Evolutionary conservation across 139 green algal genomes (phyloP).

Genomic region (Coccomyxa sp.): DNA sequence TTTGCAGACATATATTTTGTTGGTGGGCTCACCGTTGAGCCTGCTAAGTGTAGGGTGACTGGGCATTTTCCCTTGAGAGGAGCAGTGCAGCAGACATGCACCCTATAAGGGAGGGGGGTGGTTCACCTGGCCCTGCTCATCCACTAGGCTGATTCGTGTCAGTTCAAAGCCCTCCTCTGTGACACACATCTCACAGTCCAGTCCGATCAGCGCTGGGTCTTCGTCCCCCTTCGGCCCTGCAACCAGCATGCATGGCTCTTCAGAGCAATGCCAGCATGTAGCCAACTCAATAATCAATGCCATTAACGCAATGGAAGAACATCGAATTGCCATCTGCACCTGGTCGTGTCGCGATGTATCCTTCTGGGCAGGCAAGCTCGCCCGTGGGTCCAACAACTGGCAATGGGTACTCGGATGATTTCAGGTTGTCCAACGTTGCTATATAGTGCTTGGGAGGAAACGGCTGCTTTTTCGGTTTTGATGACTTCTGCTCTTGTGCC

Average conservation of each 20-base stretch:
- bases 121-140: slow-evolving; percentile 29
- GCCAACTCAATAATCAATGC: neutral
- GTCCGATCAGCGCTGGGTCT: slow-evolving; percentile 40
- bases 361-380: slow-evolving; percentile 21
- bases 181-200: slow-evolving; percentile 90
- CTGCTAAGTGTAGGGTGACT: too few species aligned
- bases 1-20: neutral
- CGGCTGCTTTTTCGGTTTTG: slow-evolving; percentile 6
- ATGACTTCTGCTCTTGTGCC: slow-evolving; percentile 5
- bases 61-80: too few species aligned
- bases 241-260: neutral
- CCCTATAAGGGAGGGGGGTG: too few species aligned
- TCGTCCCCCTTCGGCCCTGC: slow-evolving; percentile 2
- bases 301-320: neutral
- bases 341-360: slow-evolving; percentile 24
- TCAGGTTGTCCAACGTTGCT: slow-evolving; percentile 38
- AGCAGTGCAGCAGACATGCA: too few species aligned
- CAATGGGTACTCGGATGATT: slow-evolving; percentile 46
- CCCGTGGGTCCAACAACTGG: slow-evolving; percentile 12
- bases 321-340: neutral
- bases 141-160: slow-evolving; percentile 62
- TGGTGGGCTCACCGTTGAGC: neutral
- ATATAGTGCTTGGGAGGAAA: slow-evolving; percentile 59
- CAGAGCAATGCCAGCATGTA: neutral
- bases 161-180: slow-evolving; percentile 67